Base-by-base conservation (phyloP, 2,329 filamentous ascomycete species). In the Talaromyces sp. region DNA sequence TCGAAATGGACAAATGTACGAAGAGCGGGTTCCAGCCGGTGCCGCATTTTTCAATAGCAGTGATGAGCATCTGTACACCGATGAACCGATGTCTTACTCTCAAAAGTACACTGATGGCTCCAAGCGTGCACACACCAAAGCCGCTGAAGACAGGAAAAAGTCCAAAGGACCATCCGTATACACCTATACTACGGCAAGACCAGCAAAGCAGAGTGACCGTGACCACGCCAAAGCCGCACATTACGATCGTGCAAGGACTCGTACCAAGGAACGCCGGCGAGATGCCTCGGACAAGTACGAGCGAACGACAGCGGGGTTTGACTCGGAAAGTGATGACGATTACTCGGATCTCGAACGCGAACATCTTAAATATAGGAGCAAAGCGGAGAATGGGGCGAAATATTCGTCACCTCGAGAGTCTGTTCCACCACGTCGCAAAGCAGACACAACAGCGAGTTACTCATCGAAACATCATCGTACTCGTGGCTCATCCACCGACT, bases 1-100 rank as follows among this genome's bases (percentile, higher is more conserved):
- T 65, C 75, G 79, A 58, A 74, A 76, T 56, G 77, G 77, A 12
- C 74, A 71, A 11, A 68, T 76, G 42, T 80, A 80, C 63, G 80
- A 81, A 67, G 76, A 80, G 58, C 70, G 78, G 60, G 72, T 70
- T 31, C 79, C 79, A 2, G 70, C 75, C 46, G 71, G 72, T 37
- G 62, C 67, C 7, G 66, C 67, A 9, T 72, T 70, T 23, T 64
- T 60, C 50, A 61, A 18, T 64, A 75, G 74, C 54, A 77, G 79
- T 31, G 76, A 79, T 5, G 72, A 75, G n/a, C 59, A 70, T 58
- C 68, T 67, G 12, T 76, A 71, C 58, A 69, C 73, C 14, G 77
- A 80, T 3, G 73, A 77, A 54, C 71, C 72, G 14, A 72, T 74
- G 46, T 64, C 74, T 1, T 73, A 70, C 50, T 72, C 76, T 37